These are phyloP conservation scores for Ammopiptanthus mongolicus DNA, from an alignment of 306 rosid species.

Conservation along the genomic window DNA sequence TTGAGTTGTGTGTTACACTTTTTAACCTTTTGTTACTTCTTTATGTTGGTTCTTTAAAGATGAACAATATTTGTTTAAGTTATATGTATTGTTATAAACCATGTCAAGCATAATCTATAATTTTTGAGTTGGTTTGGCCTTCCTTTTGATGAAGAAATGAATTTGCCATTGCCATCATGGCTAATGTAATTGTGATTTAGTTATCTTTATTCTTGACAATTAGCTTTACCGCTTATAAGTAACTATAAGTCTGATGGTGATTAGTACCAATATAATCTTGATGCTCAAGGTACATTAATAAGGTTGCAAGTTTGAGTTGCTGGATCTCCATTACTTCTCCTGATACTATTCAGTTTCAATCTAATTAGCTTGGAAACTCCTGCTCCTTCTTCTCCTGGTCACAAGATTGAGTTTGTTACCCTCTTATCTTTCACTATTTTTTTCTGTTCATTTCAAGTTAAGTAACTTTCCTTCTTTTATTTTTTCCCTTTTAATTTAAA, in stretches of 20 bases:
- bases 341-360: slow-evolving; percentile 7
- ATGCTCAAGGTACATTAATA: no score
- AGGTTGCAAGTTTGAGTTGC: not conserved
- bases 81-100: no score
- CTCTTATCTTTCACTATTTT: not conserved
- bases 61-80: slow-evolving; percentile 5
- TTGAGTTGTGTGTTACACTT: not conserved
- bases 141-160: slow-evolving; percentile 13
- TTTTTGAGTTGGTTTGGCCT: not conserved
- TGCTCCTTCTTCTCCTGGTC: slow-evolving; percentile 10
- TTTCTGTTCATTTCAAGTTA: not conserved
- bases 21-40: not conserved
- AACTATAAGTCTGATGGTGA: slow-evolving; percentile 3
- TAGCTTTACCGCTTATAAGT: not conserved
- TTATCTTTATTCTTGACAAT: not conserved
- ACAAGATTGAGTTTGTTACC: slow-evolving; percentile 1
- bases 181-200: not conserved
- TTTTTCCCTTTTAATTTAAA: not conserved
- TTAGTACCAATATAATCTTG: no score
- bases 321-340: slow-evolving; percentile 1
- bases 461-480: not conserved
- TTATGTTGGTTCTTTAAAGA: slow-evolving; percentile 12
- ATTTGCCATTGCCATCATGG: slow-evolving; percentile 11
- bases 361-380: slow-evolving; percentile 24
- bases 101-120: not conserved